These are phyloP conservation scores for Cryptococcus jaspeensis DNA, from an alignment of 1,284 basidiomycete genomes.

Conservation along the genomic window DNA sequence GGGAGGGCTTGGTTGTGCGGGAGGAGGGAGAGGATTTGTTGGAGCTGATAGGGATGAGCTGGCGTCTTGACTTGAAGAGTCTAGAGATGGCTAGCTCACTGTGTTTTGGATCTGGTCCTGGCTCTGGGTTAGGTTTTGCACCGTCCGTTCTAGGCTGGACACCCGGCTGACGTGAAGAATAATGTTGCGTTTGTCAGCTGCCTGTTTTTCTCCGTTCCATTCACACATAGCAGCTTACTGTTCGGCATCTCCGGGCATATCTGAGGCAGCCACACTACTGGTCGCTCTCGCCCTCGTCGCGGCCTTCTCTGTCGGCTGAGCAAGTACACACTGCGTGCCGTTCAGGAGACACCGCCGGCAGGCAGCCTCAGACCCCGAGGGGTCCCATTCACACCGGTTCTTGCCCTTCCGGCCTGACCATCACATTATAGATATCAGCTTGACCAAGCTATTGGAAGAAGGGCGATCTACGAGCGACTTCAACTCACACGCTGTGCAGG, in stretches of 20 bases:
- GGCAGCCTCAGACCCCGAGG: slow-evolving; percentile 41
- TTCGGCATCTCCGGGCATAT: slow-evolving; percentile 58
- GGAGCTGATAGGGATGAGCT: slow-evolving; percentile 25
- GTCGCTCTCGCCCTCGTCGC: slow-evolving; percentile 24
- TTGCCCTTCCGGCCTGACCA: slow-evolving; percentile 73
- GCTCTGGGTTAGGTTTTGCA: slow-evolving; percentile 39
- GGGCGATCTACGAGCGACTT: too few relatives aligned
- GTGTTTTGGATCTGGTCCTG: slow-evolving; percentile 49
- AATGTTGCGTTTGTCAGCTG: background rate
- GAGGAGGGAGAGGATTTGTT: slow-evolving; percentile 43
- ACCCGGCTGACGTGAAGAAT: slow-evolving; percentile 26
- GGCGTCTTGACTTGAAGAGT: background rate
- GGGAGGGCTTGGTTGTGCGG: slow-evolving; percentile 22
- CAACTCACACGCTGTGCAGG: slow-evolving; percentile 50
- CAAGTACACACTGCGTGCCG: slow-evolving; percentile 81
- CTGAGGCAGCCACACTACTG: slow-evolving; percentile 51
- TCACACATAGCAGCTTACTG: slow-evolving; percentile 20
- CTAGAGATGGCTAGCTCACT: slow-evolving; percentile 11
- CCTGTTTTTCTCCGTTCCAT: too few relatives aligned
- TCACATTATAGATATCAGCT: background rate
- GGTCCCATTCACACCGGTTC: slow-evolving; percentile 85
- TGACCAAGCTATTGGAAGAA: too few relatives aligned
- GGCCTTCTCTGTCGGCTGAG: slow-evolving; percentile 62
- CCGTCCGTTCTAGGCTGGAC: slow-evolving; percentile 39
- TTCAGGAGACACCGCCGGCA: slow-evolving; percentile 81